Percentiles rank a stretch among this genome's conserved stretches.
These are phyloP conservation scores for Hsuehochloa calcarea DNA, from an alignment of 176 grass and related monocot genomes.

Conservation along the genomic window DNA sequence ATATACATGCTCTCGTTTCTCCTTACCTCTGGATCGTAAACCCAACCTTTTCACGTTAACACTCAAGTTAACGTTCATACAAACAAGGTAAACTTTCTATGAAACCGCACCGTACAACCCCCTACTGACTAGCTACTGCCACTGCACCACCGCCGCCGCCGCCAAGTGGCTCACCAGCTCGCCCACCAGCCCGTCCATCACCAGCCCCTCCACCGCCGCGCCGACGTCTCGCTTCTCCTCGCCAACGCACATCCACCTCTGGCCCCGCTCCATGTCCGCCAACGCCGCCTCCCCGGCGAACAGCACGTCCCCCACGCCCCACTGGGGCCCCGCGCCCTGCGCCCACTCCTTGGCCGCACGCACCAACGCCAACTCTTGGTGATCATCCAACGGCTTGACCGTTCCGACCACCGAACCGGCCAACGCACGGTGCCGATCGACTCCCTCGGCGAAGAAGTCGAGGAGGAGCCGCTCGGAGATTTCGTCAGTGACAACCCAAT, in stretches of 20 bases:
- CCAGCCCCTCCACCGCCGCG: neutral
- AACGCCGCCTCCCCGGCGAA: constrained; percentile 37
- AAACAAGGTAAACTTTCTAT: neutral
- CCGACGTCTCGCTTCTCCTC: constrained; percentile 32
- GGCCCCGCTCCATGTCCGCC: constrained; percentile 53
- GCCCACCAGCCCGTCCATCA: constrained; percentile 16
- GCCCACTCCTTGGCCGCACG: constrained; percentile 44
- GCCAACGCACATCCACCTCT: constrained; percentile 34
- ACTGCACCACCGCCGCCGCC: neutral
- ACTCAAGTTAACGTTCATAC: neutral
- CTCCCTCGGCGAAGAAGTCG: constrained; percentile 66
- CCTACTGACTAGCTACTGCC: neutral
- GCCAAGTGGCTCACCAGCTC: constrained; percentile 26
- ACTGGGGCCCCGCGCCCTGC: constrained; percentile 23
- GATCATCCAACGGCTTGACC: neutral
- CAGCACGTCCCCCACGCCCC: constrained; percentile 45
- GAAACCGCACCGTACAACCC: neutral
- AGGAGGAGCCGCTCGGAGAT: constrained; percentile 48
- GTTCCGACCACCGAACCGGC: neutral
- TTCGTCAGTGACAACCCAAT: neutral
- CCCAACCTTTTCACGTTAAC: constrained; percentile 22
- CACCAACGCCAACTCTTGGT: neutral
- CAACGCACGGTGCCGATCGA: neutral
- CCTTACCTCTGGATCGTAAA: neutral
- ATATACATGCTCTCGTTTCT: neutral